Percentiles rank a stretch among this genome's conserved stretches.
These are phyloP conservation scores for Euphorbia lathyris DNA, from an alignment of 345 rosid genomes.

Conservation along the genomic window DNA sequence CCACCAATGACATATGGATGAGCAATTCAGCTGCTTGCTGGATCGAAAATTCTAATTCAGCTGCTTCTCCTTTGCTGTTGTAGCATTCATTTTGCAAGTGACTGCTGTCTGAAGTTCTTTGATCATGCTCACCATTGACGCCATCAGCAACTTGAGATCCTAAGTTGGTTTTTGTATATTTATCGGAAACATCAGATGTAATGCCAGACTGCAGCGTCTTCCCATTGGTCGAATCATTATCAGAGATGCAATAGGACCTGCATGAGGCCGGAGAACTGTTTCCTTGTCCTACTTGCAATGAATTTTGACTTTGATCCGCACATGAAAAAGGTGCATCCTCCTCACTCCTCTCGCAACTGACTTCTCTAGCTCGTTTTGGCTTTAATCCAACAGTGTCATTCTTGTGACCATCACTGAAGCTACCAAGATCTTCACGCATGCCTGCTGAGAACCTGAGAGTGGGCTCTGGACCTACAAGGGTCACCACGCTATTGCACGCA, in stretches of 20 bases:
- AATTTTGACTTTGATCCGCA: constrained; percentile 17
- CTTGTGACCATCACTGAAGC: constrained; percentile 16
- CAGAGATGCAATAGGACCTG: constrained; percentile 33
- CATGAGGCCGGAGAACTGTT: constrained; percentile 27
- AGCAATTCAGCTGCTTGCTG: constrained; percentile 65
- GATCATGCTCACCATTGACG: constrained; percentile 23
- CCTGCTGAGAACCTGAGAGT: constrained; percentile 11
- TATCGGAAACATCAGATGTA: constrained; percentile 8
- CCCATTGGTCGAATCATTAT: constrained; percentile 31
- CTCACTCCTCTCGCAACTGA: constrained; percentile 24
- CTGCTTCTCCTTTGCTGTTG: constrained; percentile 25
- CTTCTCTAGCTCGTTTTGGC: constrained; percentile 14
- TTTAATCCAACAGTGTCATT: constrained; percentile 16
- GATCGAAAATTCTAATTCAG: constrained; percentile 30
- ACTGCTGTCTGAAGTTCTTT: constrained; percentile 17
- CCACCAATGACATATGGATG: constrained; percentile 35
- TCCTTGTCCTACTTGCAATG: constrained; percentile 16
- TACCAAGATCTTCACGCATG: constrained; percentile 17
- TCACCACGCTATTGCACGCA: background rate
- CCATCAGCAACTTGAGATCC: constrained; percentile 20
- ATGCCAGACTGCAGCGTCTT: constrained; percentile 22
- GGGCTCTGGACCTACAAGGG: constrained; percentile 16
- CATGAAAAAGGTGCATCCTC: constrained; percentile 18
- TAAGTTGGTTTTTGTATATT: constrained; percentile 16
- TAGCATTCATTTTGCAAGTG: constrained; percentile 13